A percentile compares a stretch with the other conserved stretches of the same genome.
Evolutionary conservation across 768 basidiomycete genomes (phyloP).

Genomic region (Lentinula aciculospora): DNA sequence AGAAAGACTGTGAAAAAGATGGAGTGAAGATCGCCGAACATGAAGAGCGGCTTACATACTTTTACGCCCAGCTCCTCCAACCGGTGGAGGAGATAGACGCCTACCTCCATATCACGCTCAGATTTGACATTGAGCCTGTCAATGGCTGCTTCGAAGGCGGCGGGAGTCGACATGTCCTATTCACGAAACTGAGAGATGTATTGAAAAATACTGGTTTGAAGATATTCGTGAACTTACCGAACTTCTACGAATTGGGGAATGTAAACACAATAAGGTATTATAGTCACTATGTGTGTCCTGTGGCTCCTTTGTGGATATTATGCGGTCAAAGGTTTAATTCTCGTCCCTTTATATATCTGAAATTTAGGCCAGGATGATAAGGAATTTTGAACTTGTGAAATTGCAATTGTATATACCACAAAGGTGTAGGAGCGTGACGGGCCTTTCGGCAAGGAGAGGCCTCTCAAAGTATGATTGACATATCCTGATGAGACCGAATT

Average conservation of each 20-base stretch:
- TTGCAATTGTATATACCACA: too few species aligned
- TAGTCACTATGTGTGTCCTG: too few species aligned
- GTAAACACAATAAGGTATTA: too few species aligned
- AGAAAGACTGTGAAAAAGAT: slow-evolving; percentile 51
- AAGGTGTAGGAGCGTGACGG: too few species aligned
- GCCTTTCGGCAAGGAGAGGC: too few species aligned
- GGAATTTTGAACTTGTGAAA: too few species aligned
- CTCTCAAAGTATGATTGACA: background rate
- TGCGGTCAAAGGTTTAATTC: too few species aligned
- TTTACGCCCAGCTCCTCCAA: slow-evolving; percentile 62
- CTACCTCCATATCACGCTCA: slow-evolving; percentile 36
- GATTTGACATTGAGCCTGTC: background rate
- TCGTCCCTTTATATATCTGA: too few species aligned
- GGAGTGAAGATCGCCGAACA: background rate
- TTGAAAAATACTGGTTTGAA: background rate
- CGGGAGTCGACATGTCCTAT: background rate
- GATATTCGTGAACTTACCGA: too few species aligned
- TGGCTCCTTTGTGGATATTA: too few species aligned
- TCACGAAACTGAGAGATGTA: background rate
- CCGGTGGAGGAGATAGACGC: slow-evolving; percentile 56
- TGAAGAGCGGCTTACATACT: slow-evolving; percentile 35
- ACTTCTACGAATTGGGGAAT: too few species aligned
- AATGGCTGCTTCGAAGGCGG: background rate
- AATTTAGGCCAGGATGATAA: too few species aligned
- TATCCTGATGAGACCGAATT: background rate